Percentiles rank a stretch among this genome's conserved stretches.
Evolutionary conservation across 495 filamentous ascomycete genomes (phyloP).

Genomic region (Viridothelium virens): DNA sequence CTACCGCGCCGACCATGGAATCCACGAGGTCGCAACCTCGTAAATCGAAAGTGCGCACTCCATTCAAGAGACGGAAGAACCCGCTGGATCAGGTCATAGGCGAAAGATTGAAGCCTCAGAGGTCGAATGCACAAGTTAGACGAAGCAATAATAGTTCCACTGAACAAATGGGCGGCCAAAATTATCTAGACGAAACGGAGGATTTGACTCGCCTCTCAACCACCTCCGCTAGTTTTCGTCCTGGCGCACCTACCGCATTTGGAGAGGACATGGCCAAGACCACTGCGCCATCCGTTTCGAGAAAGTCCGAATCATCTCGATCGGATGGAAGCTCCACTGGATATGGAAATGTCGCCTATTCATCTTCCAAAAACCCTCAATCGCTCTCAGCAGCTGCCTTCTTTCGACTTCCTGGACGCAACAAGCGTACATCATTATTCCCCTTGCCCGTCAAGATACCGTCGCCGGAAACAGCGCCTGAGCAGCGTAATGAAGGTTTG

Average conservation of each 20-base stretch:
- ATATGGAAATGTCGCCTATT: constrained; percentile 61
- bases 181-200: constrained; percentile 26
- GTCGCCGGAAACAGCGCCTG: constrained; percentile 27
- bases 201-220: constrained; percentile 23
- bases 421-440: constrained; percentile 78
- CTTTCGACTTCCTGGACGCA: constrained; percentile 74
- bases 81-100: constrained; percentile 26
- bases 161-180: constrained; percentile 23
- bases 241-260: constrained; percentile 50
- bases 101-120: constrained; percentile 26
- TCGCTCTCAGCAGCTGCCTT: constrained; percentile 60
- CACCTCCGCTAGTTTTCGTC: constrained; percentile 40
- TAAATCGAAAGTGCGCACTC: constrained; percentile 39
- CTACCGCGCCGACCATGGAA: constrained; percentile 77
- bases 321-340: constrained; percentile 82
- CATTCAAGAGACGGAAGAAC: constrained; percentile 32
- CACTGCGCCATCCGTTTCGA: constrained; percentile 57
- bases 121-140: constrained; percentile 15
- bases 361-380: constrained; percentile 56
- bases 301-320: constrained; percentile 84
- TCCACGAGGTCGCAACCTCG: constrained; percentile 19
- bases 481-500: constrained; percentile 18
- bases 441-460: constrained; percentile 63
- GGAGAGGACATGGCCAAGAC: constrained; percentile 59
- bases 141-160: neutral